Evolutionary conservation across 495 filamentous ascomycete species (phyloP), one percentile per base, ranked within the genome.

Genomic region (Tuber aestivum): DNA sequence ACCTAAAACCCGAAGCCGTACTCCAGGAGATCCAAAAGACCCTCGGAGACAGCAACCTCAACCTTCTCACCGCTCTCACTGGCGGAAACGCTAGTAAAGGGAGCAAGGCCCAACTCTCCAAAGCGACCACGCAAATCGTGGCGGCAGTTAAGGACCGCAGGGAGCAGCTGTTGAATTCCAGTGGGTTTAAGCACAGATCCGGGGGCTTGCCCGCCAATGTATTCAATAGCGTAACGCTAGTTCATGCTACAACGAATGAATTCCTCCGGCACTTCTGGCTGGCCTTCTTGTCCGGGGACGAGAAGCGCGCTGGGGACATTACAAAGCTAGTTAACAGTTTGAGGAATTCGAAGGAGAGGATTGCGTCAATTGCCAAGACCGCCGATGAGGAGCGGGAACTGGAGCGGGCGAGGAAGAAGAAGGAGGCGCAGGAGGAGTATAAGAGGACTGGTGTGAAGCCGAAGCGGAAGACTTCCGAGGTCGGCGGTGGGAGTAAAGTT

Each of bases 231-330:
- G 87, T 97, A 56, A 89, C 88, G 40, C 87, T 97, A 37, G 97
- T 94, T 27, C 94, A 98, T 82, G 93, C 94, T 61, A 97, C 95
- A 0, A 93, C 94, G 1, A 92, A 91, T 12, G 96, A 98, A 78
- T 98, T 98, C 81, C 85, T 99, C n/a, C 91, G 92, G 77, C 94
- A 98, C 82, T 99, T 97, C 86, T 98, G 94, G 94, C 86, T 89
- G 48, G 89, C 92, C 6, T 97, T 95, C 80, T 86, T 95, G 12
- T 97, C 94, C 0, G 93, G 93, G 3, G 92, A 95, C 82, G 85
- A 92, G 12, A 89, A 91, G 68, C 90, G 92, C n/a, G 90, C 92
- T 0, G 85, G 85, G 37, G 94, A 97, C 82, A 86, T 96, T 1
- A 87, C 89, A 3, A 92, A 91, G 48, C 86, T 97, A 48, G 89